phyloP scores from a whole-genome alignment of 352 stramenopile species.

The Phytophthora uliginosa region DNA sequence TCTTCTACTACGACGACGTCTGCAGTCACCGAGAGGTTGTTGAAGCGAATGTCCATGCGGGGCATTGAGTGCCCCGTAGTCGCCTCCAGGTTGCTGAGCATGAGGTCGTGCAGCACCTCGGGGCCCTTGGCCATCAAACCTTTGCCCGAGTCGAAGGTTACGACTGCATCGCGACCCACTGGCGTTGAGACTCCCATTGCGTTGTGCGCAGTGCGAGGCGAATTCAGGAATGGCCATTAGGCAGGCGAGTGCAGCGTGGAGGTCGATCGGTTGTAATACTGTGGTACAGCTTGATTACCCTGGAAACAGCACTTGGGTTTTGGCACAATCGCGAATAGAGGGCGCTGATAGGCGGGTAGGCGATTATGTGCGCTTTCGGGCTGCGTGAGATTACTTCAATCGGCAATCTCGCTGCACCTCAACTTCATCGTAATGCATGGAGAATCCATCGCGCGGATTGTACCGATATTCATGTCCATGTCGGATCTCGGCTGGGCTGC shows the following conservation, averaged over 20 bases:
- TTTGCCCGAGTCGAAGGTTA: conserved; percentile 30
- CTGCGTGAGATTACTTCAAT: neutral
- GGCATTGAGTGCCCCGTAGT: conserved; percentile 40
- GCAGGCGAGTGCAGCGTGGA: neutral
- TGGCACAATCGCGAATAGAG: neutral
- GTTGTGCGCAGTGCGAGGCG: conserved; percentile 4
- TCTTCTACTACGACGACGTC: conserved; percentile 40
- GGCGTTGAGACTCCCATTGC: conserved; percentile 24
- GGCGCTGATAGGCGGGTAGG: neutral
- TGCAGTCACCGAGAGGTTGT: conserved; percentile 46
- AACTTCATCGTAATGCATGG: neutral
- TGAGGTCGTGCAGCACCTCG: conserved; percentile 39
- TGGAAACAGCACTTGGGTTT: neutral
- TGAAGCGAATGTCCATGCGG: conserved; percentile 59
- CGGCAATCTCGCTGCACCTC: neutral
- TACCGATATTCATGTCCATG: neutral
- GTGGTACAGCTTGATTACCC: neutral
- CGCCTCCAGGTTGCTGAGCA: conserved; percentile 34
- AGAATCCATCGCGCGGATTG: neutral
- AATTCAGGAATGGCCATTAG: conserved; percentile 24
- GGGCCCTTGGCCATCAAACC: conserved; percentile 44
- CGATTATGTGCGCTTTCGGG: neutral
- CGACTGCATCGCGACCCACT: conserved; percentile 6
- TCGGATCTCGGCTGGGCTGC: neutral
- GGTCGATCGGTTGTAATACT: neutral